Evolutionary conservation across 768 basidiomycete genomes (phyloP), one percentile per base, ranked within the genome.

Genomic region (Russula sp.): DNA sequence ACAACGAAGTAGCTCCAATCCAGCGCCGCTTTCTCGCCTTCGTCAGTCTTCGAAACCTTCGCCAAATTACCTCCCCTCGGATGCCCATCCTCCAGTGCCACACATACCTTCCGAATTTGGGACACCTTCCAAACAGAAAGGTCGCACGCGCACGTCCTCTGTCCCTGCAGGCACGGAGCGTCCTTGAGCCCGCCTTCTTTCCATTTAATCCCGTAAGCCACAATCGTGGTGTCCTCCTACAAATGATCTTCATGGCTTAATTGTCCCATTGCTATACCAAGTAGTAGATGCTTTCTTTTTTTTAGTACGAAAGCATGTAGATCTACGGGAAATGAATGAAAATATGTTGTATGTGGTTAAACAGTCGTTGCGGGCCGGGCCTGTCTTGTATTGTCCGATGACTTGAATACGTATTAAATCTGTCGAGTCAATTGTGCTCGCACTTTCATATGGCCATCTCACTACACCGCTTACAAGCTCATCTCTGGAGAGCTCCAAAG

Each of bases 1-100:
- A 22, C 61, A 3, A 7, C 52, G 65, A 48, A 48, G 58, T 55
- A 66, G 35, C 40, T 68, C 67, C 8, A 68, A 63, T 35, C 65
- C 61, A 35, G 27, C 61, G 11, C 35, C 64, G 3, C 57, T 22
- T 7, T 60, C 67, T 31, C 65, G 55, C 32, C 58, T 35, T 37
- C 56, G 59, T 50, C 34, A 39, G 50, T 62, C 55, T 51, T 62
- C 27, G 9, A 35, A n/a, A 32, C 50, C 50, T 14, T 37, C 39
- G 2, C 7, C 22, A 8, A 42, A 56, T 45, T 10, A 22, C 11
- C 16, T 11, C 48, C n/a, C 34, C 14, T 27, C 31, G 14, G 35
- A 49, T 35, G n/a, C 16, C 51, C 53, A 51, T 11, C 61, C 57
- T 31, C 63, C 66, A 42, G 59, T 66, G 9, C 66, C 66, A 8